Conservation (phyloP, 176 grass and related monocot species). For the Bolboschoenus planiculmis region DNA sequence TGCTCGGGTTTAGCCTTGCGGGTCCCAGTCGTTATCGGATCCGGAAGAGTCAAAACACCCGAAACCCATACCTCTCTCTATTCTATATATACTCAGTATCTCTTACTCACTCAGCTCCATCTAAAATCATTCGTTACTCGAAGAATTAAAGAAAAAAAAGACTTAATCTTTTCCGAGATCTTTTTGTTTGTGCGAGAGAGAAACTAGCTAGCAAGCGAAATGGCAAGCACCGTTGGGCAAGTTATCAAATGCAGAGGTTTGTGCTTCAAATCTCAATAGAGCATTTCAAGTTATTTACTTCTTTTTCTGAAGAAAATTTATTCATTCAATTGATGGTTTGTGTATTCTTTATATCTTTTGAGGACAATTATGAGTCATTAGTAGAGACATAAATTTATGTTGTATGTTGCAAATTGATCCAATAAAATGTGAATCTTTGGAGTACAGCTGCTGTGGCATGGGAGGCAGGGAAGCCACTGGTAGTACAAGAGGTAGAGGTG, state of each 20-base stretch:
- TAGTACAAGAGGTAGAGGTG: slow-evolving; percentile 79
- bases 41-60: neutral
- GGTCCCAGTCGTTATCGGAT: neutral
- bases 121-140: neutral
- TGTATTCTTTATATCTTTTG: too few species aligned
- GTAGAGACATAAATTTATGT: neutral
- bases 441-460: slow-evolving; percentile 69
- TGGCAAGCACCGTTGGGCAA: slow-evolving; percentile 55
- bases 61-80: neutral
- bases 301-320: neutral
- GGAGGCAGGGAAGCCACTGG: slow-evolving; percentile 78
- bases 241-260: slow-evolving; percentile 86
- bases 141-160: neutral
- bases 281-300: neutral
- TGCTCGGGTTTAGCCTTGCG: neutral
- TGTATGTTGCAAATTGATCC: neutral
- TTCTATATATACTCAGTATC: neutral
- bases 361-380: too few species aligned
- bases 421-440: neutral
- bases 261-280: neutral
- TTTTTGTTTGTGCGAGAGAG: neutral
- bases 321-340: neutral
- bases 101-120: neutral
- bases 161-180: neutral
- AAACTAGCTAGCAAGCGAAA: slow-evolving; percentile 4